Conservation (phyloP, 441 rosid species). For the Omphalea diandra region DNA sequence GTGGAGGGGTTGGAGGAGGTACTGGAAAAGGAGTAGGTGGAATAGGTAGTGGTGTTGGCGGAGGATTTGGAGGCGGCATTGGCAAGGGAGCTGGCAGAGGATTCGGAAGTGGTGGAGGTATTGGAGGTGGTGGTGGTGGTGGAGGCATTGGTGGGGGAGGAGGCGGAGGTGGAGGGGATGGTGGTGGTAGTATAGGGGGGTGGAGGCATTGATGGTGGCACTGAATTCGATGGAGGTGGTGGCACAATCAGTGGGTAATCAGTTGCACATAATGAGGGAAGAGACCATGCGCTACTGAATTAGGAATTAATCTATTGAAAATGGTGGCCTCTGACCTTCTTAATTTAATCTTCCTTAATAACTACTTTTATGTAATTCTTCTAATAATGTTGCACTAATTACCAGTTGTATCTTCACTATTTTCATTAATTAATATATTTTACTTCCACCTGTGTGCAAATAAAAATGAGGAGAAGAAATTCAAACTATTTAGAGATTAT, state of each 20-base stretch:
- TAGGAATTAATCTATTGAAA: background rate
- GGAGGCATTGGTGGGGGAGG: background rate
- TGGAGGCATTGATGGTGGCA: background rate
- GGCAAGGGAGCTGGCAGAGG: background rate
- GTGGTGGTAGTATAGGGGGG: slow-evolving; percentile 14
- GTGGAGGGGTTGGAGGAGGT: background rate
- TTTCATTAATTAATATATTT: background rate
- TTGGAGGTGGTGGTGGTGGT: background rate
- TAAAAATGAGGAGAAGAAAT: no score
- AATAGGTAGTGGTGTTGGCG: background rate
- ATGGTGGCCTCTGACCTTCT: background rate
- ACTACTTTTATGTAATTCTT: background rate
- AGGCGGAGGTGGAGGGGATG: background rate
- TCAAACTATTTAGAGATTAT: background rate
- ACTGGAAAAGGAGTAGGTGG: slow-evolving; percentile 4
- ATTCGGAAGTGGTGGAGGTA: background rate
- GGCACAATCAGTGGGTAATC: background rate
- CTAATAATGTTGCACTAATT: background rate
- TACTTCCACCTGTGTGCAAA: background rate
- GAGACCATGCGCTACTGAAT: background rate
- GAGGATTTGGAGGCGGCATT: background rate
- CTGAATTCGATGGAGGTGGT: background rate
- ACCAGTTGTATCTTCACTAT: background rate
- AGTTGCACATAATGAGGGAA: background rate
- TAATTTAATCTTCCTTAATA: background rate